Base-by-base conservation (phyloP, 192 early-diverging fungal species). In the Chytriomyces confervae region DNA sequence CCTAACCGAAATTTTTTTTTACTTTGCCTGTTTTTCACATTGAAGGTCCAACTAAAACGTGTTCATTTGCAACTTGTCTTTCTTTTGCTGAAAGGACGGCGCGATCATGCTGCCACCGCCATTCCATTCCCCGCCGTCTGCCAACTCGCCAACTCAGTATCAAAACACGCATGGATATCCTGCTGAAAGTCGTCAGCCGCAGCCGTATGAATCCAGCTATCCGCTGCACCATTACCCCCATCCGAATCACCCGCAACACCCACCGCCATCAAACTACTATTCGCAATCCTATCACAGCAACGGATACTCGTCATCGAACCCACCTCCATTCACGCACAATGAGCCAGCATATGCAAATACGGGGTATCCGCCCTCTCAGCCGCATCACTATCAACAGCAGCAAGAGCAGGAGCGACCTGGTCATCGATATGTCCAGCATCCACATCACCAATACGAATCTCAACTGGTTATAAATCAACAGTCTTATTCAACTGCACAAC, bases 351-450 rank as follows among this genome's bases (percentile, higher is more conserved):
- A 13, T 60, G 50, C 20, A 62, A 36, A 61, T 9, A 48, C 8
- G 36, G 23, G 16, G 9, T 10, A 60, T 36, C 51, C 18, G 57
- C 51, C 51, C 20, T 51, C 50, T 9, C 69, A 16, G 6, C 69
- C 18, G 47, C 45, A n/a, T n/a, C 69, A 72, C 0, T 61, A 74
- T 48, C 72, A 43, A 74, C 53, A 74, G 8, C 72, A 61, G 29
- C 53, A 74, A 49, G 49, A 57, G 53, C 20, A 57, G 3, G 1
- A 13, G 53, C 53, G 1, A 57, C 53, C 13, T 57, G 16, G 16
- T 13, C 13, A 57, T n/a, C 20, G 10, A 29, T 16, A 50, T 29
- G 24, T 11, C 3, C 69, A 70, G 16, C 69, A n/a, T n/a, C 69
- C 6, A 23, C 69, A 53, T 16, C 47, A 70, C 10, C 10, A 68